phyloP scores from a whole-genome alignment of 2,329 filamentous ascomycete genomes.

The Rosellinia necatrix region DNA sequence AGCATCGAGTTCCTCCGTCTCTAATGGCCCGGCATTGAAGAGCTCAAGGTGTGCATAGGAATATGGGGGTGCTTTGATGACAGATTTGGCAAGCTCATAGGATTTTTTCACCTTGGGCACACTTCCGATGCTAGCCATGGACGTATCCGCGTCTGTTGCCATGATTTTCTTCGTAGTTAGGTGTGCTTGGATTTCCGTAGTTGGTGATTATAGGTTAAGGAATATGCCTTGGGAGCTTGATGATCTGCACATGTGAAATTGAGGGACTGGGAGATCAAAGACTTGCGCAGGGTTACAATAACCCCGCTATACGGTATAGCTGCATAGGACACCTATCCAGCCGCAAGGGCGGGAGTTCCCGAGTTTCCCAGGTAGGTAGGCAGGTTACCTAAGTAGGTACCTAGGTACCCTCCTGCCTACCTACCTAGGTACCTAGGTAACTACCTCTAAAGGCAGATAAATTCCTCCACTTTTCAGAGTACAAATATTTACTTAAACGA shows the following conservation, averaged over 20 bases:
- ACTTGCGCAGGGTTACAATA: not conserved
- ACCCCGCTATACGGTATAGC: slow-evolving; percentile 16
- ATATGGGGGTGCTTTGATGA: slow-evolving; percentile 56
- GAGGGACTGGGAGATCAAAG: not conserved
- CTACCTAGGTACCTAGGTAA: not conserved
- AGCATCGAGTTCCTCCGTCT: slow-evolving; percentile 54
- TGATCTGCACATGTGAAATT: slow-evolving; percentile 16
- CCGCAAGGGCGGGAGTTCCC: too few species aligned
- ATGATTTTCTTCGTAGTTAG: slow-evolving; percentile 10
- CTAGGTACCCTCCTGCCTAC: too few species aligned
- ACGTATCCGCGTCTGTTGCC: slow-evolving; percentile 6
- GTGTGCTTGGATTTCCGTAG: slow-evolving; percentile 1
- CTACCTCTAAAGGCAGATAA: not conserved
- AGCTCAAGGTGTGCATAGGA: slow-evolving; percentile 63
- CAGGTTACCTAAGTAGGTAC: not conserved
- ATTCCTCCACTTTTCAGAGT: too few species aligned
- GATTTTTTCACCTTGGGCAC: slow-evolving; percentile 42
- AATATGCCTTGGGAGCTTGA: not conserved
- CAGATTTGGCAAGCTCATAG: slow-evolving; percentile 56
- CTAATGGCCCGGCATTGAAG: slow-evolving; percentile 38
- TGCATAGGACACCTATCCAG: too few species aligned
- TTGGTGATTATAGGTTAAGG: not conserved
- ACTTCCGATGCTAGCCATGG: not conserved
- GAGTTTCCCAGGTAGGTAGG: not conserved
- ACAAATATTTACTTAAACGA: too few species aligned